These are phyloP conservation scores for Wickerhamiella spandovensis DNA, from an alignment of 805 yeast species.

Conservation along the genomic window DNA sequence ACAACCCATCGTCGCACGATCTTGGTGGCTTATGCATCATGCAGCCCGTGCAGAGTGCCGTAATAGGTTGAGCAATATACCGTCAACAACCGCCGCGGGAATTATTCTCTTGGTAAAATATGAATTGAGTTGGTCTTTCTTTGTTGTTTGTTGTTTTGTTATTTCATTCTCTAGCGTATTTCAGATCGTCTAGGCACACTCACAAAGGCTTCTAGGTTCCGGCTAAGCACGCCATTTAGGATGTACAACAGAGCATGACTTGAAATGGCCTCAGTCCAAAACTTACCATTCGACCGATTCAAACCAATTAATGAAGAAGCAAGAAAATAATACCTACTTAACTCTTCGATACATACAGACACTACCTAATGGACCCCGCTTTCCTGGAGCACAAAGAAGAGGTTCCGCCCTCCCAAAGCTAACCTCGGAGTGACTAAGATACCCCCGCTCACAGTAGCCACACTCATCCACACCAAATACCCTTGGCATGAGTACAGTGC, in stretches of 20 bases:
- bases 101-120: no score
- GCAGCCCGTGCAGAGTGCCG: background rate
- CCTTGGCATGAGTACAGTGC: background rate
- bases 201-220: background rate
- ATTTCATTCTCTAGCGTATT: no score
- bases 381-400: no score
- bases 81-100: background rate
- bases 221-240: background rate
- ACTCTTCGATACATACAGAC: background rate
- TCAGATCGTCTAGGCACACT: no score
- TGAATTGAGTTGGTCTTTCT: background rate
- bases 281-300: no score
- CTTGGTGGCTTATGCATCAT: background rate
- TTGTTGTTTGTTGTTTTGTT: no score
- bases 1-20: no score
- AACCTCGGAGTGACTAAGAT: background rate
- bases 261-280: background rate
- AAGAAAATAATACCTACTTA: no score
- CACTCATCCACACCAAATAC: background rate
- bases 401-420: no score
- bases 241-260: background rate
- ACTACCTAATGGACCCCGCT: no score
- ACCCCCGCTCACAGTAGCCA: background rate
- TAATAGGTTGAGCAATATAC: no score
- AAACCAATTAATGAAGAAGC: no score